Conservation (phyloP, 1,284 basidiomycete genomes). For the Moniliella sp. region DNA sequence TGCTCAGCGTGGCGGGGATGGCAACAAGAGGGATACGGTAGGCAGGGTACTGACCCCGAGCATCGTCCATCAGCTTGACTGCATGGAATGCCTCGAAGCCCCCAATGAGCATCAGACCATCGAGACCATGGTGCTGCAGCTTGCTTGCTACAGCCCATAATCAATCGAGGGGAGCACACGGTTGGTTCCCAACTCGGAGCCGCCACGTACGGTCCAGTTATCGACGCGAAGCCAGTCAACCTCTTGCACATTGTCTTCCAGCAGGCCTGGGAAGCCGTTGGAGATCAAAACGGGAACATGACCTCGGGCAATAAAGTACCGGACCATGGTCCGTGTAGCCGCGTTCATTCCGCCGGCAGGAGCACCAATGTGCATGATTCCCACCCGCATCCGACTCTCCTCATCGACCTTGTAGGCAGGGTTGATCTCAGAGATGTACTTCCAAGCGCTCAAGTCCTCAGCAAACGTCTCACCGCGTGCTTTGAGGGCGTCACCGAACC, state of each 20-base stretch:
- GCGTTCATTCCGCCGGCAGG: slow-evolving; percentile 98
- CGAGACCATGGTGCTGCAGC: slow-evolving; percentile 64
- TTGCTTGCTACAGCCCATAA: slow-evolving; percentile 60
- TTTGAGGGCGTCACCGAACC: slow-evolving; percentile 69
- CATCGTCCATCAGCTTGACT: slow-evolving; percentile 56
- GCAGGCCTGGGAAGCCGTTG: slow-evolving; percentile 81
- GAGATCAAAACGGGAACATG: slow-evolving; percentile 73
- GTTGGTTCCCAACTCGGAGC: slow-evolving; percentile 95
- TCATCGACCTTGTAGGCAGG: slow-evolving; percentile 43
- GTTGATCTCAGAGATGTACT: slow-evolving; percentile 35
- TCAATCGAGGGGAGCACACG: slow-evolving; percentile 69
- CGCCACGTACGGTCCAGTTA: slow-evolving; percentile 81
- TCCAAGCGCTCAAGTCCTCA: slow-evolving; percentile 66
- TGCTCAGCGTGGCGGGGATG: slow-evolving; percentile 61
- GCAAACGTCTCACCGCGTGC: slow-evolving; percentile 75
- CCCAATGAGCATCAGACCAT: slow-evolving; percentile 70
- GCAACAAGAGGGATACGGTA: slow-evolving; percentile 44
- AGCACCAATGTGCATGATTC: slow-evolving; percentile 82
- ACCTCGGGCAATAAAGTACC: slow-evolving; percentile 75
- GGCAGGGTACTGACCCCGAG: slow-evolving; percentile 58
- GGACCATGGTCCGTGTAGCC: slow-evolving; percentile 74
- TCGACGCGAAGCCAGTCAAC: slow-evolving; percentile 93
- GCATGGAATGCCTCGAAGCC: slow-evolving; percentile 84
- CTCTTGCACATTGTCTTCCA: slow-evolving; percentile 65
- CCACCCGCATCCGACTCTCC: slow-evolving; percentile 46